Base-by-base conservation (phyloP, 345 rosid species). In the Linum trigynum region DNA sequence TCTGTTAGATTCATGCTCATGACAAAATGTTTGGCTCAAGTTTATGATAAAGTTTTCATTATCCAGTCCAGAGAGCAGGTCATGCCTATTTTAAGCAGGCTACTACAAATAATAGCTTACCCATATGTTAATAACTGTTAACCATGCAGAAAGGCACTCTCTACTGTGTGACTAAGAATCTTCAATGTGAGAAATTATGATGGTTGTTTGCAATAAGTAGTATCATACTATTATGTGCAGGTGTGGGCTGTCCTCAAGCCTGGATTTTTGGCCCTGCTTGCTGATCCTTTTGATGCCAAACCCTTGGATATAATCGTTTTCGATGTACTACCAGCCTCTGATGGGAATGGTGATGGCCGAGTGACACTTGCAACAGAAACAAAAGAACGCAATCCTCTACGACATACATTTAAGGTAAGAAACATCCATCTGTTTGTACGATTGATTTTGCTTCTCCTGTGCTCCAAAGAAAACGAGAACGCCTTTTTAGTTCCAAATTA, bases 181-280 rank as follows among this genome's bases (percentile, higher is more conserved):
- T 57, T 50, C 15, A 57, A 37, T 38, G 12, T 39, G 12, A 53
- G 9, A 61, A 32, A 53, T 35, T 48, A 3, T 10, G 14, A 48
- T 48, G 53, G 53, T 48, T 48, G 14, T 23, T 0, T 45, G 9
- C 4, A 56, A 38, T 63, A 51, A 17, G 37, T 32, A 50, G 38
- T 17, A 37, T 65, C 35, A 42, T 61, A 59, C 74, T 40, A 23
- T 61, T 71, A 63, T 71, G 15, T 75, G 56, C 80, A 95, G 98
- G 98, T 91, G 71, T 95, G 96, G 98, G 99, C 94, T 66, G 96
- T 95, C 43, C 72, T 95, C 71, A 95, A 95, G 83, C 96, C 96
- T 58, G 96, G 99, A 76, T 95, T 95, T 79, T 81, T 95, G 76
- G 98, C 98, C 68, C 80, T 91, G 50, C 75, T 95, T 78, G 92